Conservation (phyloP, 2,329 filamentous ascomycete genomes). For the Colletotrichum cordylinicola region DNA sequence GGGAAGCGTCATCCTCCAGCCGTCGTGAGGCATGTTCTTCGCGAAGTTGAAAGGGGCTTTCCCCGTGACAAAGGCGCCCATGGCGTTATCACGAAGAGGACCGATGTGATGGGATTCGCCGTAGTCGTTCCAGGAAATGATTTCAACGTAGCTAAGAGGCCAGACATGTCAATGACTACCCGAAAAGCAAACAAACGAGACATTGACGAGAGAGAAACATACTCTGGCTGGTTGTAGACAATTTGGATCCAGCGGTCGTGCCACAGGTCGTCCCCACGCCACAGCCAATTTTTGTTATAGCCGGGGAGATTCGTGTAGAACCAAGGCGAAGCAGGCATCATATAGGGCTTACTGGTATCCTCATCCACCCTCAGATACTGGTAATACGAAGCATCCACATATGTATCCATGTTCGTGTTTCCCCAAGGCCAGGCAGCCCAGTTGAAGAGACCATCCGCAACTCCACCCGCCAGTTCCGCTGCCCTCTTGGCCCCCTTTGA, state of each 20-base stretch:
- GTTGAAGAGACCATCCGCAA: constrained; percentile 38
- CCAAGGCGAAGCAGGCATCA: constrained; percentile 63
- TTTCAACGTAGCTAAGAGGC: constrained; percentile 33
- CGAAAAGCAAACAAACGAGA: constrained; percentile 40
- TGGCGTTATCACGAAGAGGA: constrained; percentile 44
- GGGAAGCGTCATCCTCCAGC: constrained; percentile 52
- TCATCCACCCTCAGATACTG: constrained; percentile 24
- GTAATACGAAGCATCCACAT: constrained; percentile 21
- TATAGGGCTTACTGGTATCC: constrained; percentile 48
- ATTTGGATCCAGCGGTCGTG: constrained; percentile 56
- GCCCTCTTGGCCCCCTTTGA: constrained; percentile 35
- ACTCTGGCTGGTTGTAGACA: neutral
- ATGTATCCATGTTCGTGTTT: constrained; percentile 14
- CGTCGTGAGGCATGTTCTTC: constrained; percentile 51
- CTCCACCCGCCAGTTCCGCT: neutral
- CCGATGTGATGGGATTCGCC: constrained; percentile 61
- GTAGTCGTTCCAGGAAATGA: constrained; percentile 59
- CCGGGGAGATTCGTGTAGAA: constrained; percentile 63
- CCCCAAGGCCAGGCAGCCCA: constrained; percentile 42
- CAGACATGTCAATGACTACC: accelerated
- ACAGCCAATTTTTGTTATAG: constrained; percentile 67
- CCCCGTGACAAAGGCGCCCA: neutral
- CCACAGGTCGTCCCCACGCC: constrained; percentile 67
- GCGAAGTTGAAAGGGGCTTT: constrained; percentile 53
- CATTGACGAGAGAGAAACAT: neutral